Evolutionary conservation across 192 early-diverging fungal genomes (phyloP).

Genomic region (Ramicandelaber brevisporus): DNA sequence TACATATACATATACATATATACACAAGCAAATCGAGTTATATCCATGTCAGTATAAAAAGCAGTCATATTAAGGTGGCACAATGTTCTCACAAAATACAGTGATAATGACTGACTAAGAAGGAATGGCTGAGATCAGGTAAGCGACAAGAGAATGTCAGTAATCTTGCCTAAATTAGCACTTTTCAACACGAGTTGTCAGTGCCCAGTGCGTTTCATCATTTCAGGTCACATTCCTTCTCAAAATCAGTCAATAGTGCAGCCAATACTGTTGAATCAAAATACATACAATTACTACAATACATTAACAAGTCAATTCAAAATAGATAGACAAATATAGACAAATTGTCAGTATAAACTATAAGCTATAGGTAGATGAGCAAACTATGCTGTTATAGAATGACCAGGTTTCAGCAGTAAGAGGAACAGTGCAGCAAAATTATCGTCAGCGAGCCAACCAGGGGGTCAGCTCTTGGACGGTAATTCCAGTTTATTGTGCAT

Average conservation of each 20-base stretch:
- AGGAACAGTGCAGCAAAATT: too few species aligned
- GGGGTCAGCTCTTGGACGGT: conserved; percentile 34
- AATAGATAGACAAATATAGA: conserved; percentile 4
- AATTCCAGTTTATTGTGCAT: conserved; percentile 46
- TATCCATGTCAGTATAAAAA: too few species aligned
- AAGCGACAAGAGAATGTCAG: conserved; percentile 5
- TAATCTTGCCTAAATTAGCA: conserved; percentile 9
- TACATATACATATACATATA: too few species aligned
- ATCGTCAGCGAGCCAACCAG: too few species aligned
- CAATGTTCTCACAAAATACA: too few species aligned
- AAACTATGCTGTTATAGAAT: conserved; percentile 3
- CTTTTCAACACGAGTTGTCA: conserved; percentile 15
- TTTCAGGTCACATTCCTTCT: conserved; percentile 10
- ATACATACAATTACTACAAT: neutral
- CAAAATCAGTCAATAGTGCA: neutral
- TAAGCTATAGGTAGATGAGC: neutral
- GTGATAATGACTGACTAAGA: neutral
- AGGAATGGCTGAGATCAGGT: neutral
- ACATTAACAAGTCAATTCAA: conserved; percentile 1
- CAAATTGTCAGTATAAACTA: neutral
- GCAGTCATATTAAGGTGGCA: too few species aligned
- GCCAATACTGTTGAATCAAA: conserved; percentile 3
- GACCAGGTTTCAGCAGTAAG: conserved; percentile 20
- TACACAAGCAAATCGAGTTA: too few species aligned
- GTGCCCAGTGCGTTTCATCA: conserved; percentile 41